Base-by-base conservation (phyloP, 352 stramenopile species). In the Globisporangium viniferum region DNA sequence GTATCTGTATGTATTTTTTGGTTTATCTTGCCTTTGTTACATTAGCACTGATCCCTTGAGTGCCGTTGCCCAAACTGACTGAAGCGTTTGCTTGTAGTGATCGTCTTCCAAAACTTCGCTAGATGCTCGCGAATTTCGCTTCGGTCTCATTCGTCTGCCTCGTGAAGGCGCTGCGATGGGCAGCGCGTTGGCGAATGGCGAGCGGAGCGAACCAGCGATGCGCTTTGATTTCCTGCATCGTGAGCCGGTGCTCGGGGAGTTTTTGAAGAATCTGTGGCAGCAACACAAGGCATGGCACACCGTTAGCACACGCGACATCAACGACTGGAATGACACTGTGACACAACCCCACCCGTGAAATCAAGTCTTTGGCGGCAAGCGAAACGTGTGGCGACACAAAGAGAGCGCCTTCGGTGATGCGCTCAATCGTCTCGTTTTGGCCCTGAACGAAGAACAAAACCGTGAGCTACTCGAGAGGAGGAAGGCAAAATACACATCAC, bases 371-470 rank as follows among this genome's bases (percentile, higher is more conserved):
- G 18, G 88, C 88, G 3, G 80, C 75, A 9, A 85, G 69, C 9
- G 88, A 94, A 22, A 95, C 80, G 61, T 90, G 82, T 0, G 86
- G 79, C 10, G 88, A 86, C 29, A 94, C 71, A n/a, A 70, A 67
- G 27, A 92, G 77, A 22, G 77, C 64, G 8, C 82, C 94, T 33
- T 97, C 88, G 1, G 87, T 95, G 73, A 99, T 99, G 46, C 94
- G 81, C 48, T 97, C 80, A 64, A 99, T 99, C 31, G 97, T 99
- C 22, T 97, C 91, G 55, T 84, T 90, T 87, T 99, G 95, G 24
- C 86, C 89, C 77, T 99, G 77, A 31, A 46, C 33, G 15, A 41
- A 35, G n/a, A 46, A 5, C 27, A 24, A 6, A 14, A 12, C 24
- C 0, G 31, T 62, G 56, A 62, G 35, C 15, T 33, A 49, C 56